These are phyloP conservation scores for Tympanopsis confertula DNA, from an alignment of 2,329 filamentous ascomycete genomes.

Conservation along the genomic window DNA sequence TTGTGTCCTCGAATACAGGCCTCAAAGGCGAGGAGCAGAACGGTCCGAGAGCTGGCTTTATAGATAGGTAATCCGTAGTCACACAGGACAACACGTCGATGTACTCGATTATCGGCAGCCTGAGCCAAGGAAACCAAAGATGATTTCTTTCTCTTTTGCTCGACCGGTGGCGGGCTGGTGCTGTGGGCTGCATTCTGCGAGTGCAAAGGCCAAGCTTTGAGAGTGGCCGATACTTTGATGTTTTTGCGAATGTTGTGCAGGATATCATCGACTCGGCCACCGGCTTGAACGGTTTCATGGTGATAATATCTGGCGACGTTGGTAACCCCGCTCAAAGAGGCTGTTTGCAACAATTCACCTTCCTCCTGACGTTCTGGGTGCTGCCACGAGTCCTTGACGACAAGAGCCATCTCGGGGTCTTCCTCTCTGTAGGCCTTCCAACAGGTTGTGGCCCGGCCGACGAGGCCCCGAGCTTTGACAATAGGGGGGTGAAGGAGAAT, in stretches of 20 bases:
- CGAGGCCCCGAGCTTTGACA: constrained; percentile 11
- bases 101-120: constrained; percentile 5
- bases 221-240: too few species aligned
- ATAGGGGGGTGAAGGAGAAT: constrained; percentile 15
- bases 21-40: constrained; percentile 5
- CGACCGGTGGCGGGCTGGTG: too few species aligned
- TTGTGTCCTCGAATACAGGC: constrained; percentile 12
- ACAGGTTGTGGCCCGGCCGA: constrained; percentile 19
- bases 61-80: constrained; percentile 7
- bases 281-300: constrained; percentile 14
- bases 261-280: constrained; percentile 14
- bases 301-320: constrained; percentile 18
- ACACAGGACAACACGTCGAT: constrained; percentile 5
- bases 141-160: too few species aligned
- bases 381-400: constrained; percentile 23
- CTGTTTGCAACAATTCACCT: constrained; percentile 16
- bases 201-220: too few species aligned
- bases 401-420: constrained; percentile 10
- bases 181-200: too few species aligned
- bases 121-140: too few species aligned
- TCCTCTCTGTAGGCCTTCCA: constrained; percentile 18
- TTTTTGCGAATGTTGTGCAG: constrained; percentile 16
- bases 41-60: constrained; percentile 4
- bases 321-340: constrained; percentile 12
- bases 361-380: constrained; percentile 18